Evolutionary conservation across 768 basidiomycete species (phyloP).

Genomic region (Tricholoma bakamatsutake): DNA sequence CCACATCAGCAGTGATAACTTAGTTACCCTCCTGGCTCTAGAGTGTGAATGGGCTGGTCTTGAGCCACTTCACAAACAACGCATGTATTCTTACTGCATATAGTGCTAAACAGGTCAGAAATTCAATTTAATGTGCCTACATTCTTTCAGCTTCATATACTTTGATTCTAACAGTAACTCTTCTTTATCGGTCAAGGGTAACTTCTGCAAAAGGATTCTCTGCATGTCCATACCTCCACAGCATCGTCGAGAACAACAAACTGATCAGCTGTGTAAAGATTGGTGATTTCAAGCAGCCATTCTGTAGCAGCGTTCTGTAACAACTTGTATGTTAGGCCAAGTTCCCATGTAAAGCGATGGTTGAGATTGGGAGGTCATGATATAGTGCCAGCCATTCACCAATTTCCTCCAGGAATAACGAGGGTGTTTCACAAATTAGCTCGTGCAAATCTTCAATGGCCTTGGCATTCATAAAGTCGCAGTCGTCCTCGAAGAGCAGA

Average conservation of each 20-base stretch:
- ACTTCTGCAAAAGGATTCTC: background rate
- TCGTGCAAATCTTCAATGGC: background rate
- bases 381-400: background rate
- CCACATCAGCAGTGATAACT: too few species aligned
- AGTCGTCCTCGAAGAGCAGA: background rate
- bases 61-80: too few species aligned
- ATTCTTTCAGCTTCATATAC: too few species aligned
- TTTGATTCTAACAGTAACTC: too few species aligned
- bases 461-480: background rate
- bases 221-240: background rate
- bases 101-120: too few species aligned
- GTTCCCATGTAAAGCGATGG: background rate
- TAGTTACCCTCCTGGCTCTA: too few species aligned
- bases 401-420: background rate
- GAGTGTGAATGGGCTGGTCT: too few species aligned
- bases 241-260: background rate
- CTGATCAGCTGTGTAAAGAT: background rate
- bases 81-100: too few species aligned
- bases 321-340: background rate
- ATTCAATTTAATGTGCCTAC: too few species aligned
- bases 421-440: background rate
- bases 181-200: too few species aligned
- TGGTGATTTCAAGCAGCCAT: background rate
- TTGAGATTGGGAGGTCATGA: background rate
- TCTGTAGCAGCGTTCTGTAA: background rate